A percentile compares a stretch with the other conserved stretches of the same genome.
Conservation (phyloP, 1,284 basidiomycete species). For the Pseudozyma hubeiensis region DNA sequence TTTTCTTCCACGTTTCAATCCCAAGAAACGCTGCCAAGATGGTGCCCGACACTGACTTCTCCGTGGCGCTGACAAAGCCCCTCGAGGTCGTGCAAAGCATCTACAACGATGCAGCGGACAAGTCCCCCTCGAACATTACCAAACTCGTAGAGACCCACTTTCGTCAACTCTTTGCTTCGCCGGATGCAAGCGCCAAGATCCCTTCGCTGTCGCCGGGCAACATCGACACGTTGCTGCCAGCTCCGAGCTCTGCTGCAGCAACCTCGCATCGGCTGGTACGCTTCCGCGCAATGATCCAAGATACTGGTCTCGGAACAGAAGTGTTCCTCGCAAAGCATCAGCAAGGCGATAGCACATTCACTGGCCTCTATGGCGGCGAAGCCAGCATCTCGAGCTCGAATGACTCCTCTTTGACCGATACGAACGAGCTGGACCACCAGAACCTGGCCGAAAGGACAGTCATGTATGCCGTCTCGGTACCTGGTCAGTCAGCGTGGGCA, state of each 20-base stretch:
- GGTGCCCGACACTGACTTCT: constrained; percentile 55
- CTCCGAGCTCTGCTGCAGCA: neutral
- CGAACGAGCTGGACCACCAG: constrained; percentile 48
- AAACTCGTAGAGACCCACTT: constrained; percentile 45
- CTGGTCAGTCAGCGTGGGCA: constrained; percentile 66
- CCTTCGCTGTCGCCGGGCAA: constrained; percentile 32
- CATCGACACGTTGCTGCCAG: constrained; percentile 21
- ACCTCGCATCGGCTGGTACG: constrained; percentile 61
- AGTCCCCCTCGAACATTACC: constrained; percentile 34
- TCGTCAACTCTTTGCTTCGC: constrained; percentile 31
- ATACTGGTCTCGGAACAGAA: constrained; percentile 67
- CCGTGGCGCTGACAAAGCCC: constrained; percentile 43
- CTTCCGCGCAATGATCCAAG: constrained; percentile 69
- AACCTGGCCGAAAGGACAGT: constrained; percentile 66
- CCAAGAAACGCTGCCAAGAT: constrained; percentile 20
- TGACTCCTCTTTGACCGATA: constrained; percentile 7
- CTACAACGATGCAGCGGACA: constrained; percentile 33
- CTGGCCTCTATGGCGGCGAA: constrained; percentile 49
- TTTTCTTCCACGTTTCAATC: neutral
- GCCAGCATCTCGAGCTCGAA: constrained; percentile 7
- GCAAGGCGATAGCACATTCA: constrained; percentile 41
- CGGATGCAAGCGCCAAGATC: constrained; percentile 45
- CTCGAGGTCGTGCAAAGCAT: constrained; percentile 48
- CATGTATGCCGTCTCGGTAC: constrained; percentile 66
- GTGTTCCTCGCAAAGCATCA: constrained; percentile 61